A percentile compares a stretch with the other conserved stretches of the same genome.
These are phyloP conservation scores for Cladosporium halotolerans DNA, from an alignment of 2,329 filamentous ascomycete species.

Conservation along the genomic window DNA sequence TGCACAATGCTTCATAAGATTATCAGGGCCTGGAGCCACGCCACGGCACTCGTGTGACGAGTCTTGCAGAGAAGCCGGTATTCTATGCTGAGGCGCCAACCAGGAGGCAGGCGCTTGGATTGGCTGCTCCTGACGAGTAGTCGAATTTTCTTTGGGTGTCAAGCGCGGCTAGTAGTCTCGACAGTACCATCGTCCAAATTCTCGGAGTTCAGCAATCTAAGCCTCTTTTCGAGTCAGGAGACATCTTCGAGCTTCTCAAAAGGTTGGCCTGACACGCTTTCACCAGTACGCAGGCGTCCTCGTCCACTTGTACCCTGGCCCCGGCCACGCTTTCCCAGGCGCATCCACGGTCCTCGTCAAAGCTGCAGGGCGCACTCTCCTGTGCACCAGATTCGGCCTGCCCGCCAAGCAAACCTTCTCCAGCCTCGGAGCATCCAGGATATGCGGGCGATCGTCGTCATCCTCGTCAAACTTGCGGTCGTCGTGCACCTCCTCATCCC, in stretches of 20 bases:
- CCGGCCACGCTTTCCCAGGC: not conserved
- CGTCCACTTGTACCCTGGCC: constrained; percentile 9
- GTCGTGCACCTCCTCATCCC: constrained; percentile 1
- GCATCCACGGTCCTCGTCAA: not conserved
- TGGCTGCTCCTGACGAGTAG: constrained; percentile 48
- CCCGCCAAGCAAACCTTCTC: constrained; percentile 4
- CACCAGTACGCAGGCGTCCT: constrained; percentile 5
- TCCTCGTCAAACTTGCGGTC: constrained; percentile 3
- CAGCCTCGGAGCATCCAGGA: not conserved
- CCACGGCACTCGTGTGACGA: constrained; percentile 66
- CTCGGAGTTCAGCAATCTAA: not conserved
- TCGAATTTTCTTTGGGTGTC: not conserved
- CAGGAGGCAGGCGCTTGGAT: constrained; percentile 58
- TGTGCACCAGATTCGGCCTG: constrained; percentile 2
- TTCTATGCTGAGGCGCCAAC: constrained; percentile 61
- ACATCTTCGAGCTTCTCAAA: not conserved
- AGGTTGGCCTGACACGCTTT: not conserved
- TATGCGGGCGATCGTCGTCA: not conserved
- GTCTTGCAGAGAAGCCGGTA: constrained; percentile 64
- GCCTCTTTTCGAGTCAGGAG: not conserved
- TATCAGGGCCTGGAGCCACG: constrained; percentile 61
- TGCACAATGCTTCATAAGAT: constrained; percentile 69
- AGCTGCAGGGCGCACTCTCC: not conserved
- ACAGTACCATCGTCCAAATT: not conserved
- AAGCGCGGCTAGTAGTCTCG: not conserved